Evolutionary conservation across 345 rosid species (phyloP), one percentile per base, ranked within the genome.

Genomic region (Salix arbutifolia): DNA sequence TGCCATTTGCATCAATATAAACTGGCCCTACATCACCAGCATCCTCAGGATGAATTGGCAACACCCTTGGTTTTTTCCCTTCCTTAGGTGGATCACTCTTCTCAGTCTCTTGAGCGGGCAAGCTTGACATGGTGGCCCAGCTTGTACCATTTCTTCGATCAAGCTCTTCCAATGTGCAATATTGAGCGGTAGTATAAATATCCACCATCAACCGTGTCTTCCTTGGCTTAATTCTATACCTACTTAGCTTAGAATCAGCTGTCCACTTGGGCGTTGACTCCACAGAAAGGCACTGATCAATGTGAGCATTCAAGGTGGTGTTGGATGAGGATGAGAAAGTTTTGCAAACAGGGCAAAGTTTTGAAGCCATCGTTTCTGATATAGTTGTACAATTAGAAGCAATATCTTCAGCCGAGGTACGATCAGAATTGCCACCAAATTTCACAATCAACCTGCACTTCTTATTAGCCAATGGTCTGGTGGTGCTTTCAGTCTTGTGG

Each of bases 271-370:
- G 81, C 8, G 84, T 79, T 75, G 92, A 85, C 64, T 91, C 99
- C 50, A 67, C 87, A 40, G 98, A 91, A 52, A 96, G 93, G 82
- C 99, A 93, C 86, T 96, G 99, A 77, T 96, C 99, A 11, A 96
- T 96, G 84, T 96, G 99, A 76, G 99, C 99, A 87, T 96, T 96
- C 88, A 96, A 85, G 60, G 98, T 96, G 67, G 99, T 96, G 85
- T 93, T 96, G 18, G 98, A 96, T 46, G 99, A 88, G 46, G 98
- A 96, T 3, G 99, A 90, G 88, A 96, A 96, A 16, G 90, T 90
- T 86, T 87, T 93, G 90, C 99, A 96, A 84, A 96, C 97, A 87
- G 99, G 99, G 94, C 98, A 96, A 70, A 89, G 89, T 86, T 91
- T 92, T 3, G 96, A 88, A 80, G 91, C 86, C 96, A 91, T 91